Percentiles rank a stretch among this genome's conserved stretches.
Conservation (phyloP, 108 stramenopile species). For the Skeletonema potamos region DNA sequence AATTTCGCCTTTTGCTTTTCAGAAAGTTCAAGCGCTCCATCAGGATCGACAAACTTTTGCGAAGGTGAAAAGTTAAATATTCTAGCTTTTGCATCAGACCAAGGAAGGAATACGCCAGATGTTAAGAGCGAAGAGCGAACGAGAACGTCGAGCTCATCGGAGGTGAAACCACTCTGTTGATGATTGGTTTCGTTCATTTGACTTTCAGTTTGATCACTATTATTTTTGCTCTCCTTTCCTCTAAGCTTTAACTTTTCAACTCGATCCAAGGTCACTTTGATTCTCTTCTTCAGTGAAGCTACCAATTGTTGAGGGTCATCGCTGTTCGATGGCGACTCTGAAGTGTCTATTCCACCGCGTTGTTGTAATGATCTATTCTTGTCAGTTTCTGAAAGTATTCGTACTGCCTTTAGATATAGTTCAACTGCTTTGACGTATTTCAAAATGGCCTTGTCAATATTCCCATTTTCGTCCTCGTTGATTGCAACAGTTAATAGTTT, state of each 20-base stretch:
- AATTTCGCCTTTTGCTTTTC: conserved; percentile 60
- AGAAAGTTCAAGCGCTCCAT: conserved; percentile 57
- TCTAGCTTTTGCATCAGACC: conserved; percentile 70
- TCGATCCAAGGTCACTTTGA: conserved; percentile 54
- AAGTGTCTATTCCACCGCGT: background rate
- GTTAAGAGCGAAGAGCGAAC: conserved; percentile 59
- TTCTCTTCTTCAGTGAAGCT: conserved; percentile 42
- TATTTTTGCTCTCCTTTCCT: background rate
- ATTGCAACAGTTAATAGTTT: conserved; percentile 43
- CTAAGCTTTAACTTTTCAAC: conserved; percentile 30
- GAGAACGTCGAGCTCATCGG: conserved; percentile 66
- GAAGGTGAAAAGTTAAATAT: conserved; percentile 25
- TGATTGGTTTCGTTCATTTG: too few species aligned
- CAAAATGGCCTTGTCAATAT: conserved; percentile 30
- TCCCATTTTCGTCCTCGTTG: conserved; percentile 51
- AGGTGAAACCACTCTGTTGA: conserved; percentile 28
- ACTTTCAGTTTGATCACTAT: background rate
- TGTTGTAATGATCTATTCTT: background rate
- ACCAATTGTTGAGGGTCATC: conserved; percentile 8
- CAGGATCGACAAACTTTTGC: conserved; percentile 53
- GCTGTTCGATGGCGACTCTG: background rate
- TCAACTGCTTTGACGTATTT: conserved; percentile 59
- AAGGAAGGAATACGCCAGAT: conserved; percentile 70
- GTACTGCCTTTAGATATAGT: conserved; percentile 49
- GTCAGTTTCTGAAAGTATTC: conserved; percentile 18